Conservation (phyloP, 1,284 basidiomycete species). For the Ganoderma lingzhi region DNA sequence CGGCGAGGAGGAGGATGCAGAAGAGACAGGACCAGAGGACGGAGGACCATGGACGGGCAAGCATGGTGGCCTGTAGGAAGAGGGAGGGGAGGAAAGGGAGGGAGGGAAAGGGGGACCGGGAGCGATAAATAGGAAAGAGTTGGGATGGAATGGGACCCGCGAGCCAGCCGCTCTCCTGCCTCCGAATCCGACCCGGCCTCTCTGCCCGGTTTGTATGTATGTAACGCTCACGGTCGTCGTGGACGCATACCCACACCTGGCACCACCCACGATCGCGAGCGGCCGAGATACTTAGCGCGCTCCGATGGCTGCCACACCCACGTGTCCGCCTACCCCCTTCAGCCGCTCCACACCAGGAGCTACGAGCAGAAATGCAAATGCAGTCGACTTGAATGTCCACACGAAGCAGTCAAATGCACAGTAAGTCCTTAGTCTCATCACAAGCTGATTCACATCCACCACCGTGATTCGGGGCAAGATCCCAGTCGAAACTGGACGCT, state of each 20-base stretch:
- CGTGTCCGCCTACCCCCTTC: slow-evolving; percentile 11
- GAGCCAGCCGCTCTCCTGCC: slow-evolving; percentile 6
- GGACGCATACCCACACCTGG: neutral
- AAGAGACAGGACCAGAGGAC: slow-evolving; percentile 32
- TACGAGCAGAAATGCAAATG: neutral
- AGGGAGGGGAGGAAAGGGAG: slow-evolving; percentile 24
- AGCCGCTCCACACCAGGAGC: slow-evolving; percentile 9
- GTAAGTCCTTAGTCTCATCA: neutral
- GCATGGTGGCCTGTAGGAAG: slow-evolving; percentile 27
- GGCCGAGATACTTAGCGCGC: slow-evolving; percentile 13
- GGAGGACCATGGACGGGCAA: slow-evolving; percentile 26
- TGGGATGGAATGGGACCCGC: slow-evolving; percentile 26
- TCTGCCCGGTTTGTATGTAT: slow-evolving; percentile 1
- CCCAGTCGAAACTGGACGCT: neutral
- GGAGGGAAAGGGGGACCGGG: slow-evolving; percentile 20
- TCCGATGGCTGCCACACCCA: slow-evolving; percentile 7
- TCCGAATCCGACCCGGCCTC: slow-evolving; percentile 20
- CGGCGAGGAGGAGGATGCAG: slow-evolving; percentile 24
- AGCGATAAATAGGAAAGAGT: slow-evolving; percentile 27
- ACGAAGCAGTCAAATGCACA: neutral
- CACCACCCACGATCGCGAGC: neutral
- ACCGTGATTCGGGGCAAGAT: neutral
- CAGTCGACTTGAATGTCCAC: neutral
- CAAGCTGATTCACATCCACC: neutral
- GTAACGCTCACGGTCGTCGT: slow-evolving; percentile 8